Base-by-base conservation (phyloP, 805 yeast species). In the Yamadazyma insecticola region DNA sequence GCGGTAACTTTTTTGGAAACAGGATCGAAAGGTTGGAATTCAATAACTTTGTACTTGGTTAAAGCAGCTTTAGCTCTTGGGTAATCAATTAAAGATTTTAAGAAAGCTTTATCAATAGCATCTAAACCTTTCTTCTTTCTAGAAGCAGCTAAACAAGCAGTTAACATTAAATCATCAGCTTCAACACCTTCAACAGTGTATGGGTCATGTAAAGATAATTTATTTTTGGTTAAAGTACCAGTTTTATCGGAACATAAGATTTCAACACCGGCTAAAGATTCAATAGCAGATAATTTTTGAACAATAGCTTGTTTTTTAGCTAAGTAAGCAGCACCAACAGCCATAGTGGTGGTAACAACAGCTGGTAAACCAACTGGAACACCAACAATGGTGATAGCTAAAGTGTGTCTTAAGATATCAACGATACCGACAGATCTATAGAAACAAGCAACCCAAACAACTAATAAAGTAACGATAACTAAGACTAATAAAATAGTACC, bases 291-390 rank as follows among this genome's bases (percentile, higher is more conserved):
- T 57, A 88, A 76, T 65, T 88, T 88, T 71, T 88, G 96, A 55
- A 88, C 97, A 75, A 88, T 88, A 51, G 96, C 96, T 71, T 86
- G 86, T 71, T 87, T 88, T 78, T 87, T 85, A 55, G 96, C 96
- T 60, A 88, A 74, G 82, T 88, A 86, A 60, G 96, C 96, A 65
- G 96, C 97, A 80, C 97, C 97, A 69, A 89, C 97, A 67, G 97
- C 97, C 96, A 88, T 87, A 64, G 96, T 88, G 55, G 96, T 88
- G 74, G 96, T 88, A 50, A 87, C 96, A 59, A 88, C 96, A 63
- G 95, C 96, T 66, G 96, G 96, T 63, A 88, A 79, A 83, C 96
- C 96, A 50, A 88, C 96, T 64, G 96, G 96, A 52, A 88, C 96
- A 81, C 96, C 96, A 53, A 88, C 81, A 69, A 88, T 86, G 72